A percentile compares a stretch with the other conserved stretches of the same genome.
These are phyloP conservation scores for Amauroascus verrucosus DNA, from an alignment of 2,329 filamentous ascomycete species.

Conservation along the genomic window DNA sequence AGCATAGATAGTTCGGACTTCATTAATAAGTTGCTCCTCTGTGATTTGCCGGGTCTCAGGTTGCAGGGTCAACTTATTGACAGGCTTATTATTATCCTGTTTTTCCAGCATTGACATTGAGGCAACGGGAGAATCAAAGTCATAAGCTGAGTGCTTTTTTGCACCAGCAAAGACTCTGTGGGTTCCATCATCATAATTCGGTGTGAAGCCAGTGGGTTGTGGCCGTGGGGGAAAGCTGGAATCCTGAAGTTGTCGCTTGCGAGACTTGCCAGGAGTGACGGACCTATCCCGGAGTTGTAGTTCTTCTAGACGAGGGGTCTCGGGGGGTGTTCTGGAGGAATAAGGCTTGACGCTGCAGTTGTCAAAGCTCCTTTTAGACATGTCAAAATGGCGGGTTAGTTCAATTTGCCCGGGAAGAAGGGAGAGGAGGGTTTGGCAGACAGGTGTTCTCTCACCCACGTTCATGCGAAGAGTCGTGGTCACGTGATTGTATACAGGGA, in stretches of 20 bases:
- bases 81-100: background rate
- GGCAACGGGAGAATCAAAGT: constrained; percentile 6
- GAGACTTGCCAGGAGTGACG: constrained; percentile 1
- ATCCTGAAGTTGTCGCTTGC: constrained; percentile 2
- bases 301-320: constrained; percentile 7
- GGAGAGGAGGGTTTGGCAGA: background rate
- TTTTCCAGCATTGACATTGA: constrained; percentile 7
- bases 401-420: background rate
- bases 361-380: constrained; percentile 5
- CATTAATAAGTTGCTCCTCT: constrained; percentile 66
- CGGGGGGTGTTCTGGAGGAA: background rate
- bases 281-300: constrained; percentile 6
- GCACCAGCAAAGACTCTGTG: constrained; percentile 4
- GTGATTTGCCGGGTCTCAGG: constrained; percentile 59
- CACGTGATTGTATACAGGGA: background rate
- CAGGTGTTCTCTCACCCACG: constrained; percentile 1
- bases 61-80: constrained; percentile 30
- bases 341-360: background rate
- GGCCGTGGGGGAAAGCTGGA: background rate
- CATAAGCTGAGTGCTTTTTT: constrained; percentile 4
- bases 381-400: background rate
- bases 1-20: constrained; percentile 57
- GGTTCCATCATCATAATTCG: constrained; percentile 10
- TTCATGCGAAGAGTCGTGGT: background rate
- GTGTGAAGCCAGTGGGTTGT: constrained; percentile 2